phyloP scores from a whole-genome alignment of 2,329 filamentous ascomycete genomes.

The Botrytis paeoniae region DNA sequence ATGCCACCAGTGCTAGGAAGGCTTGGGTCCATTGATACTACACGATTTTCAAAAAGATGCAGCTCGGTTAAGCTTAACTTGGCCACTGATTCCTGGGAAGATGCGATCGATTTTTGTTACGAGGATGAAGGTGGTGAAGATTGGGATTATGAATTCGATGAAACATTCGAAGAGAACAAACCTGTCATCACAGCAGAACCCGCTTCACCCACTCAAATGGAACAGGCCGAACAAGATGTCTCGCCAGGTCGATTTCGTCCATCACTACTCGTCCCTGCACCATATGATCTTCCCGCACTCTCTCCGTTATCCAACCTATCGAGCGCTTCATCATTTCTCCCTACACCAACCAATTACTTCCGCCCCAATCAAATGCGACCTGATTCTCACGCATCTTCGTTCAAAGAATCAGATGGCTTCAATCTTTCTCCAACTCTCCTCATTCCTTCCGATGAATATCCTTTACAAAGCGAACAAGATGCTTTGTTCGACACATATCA shows the following conservation, averaged over 20 bases:
- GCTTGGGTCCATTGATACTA: conserved; percentile 1
- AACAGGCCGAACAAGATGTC: conserved; percentile 25
- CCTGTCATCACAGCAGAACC: conserved; percentile 31
- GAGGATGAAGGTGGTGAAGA: conserved; percentile 65
- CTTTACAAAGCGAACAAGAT: conserved; percentile 49
- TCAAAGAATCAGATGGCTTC: conserved; percentile 58
- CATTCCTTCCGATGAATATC: conserved; percentile 55
- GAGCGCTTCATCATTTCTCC: conserved; percentile 25
- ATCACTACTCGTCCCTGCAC: conserved; percentile 33
- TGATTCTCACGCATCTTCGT: conserved; percentile 49
- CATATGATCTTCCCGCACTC: conserved; percentile 34
- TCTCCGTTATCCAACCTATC: conserved; percentile 35
- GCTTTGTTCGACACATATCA: conserved; percentile 34
- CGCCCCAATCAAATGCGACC: conserved; percentile 30
- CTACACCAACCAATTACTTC: conserved; percentile 29
- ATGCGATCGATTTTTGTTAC: conserved; percentile 69
- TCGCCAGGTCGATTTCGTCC: conserved; percentile 34
- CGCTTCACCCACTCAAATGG: conserved; percentile 25
- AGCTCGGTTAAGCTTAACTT: not conserved
- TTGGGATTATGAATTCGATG: conserved; percentile 65
- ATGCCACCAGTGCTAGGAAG: conserved; percentile 12
- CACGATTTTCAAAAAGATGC: not conserved
- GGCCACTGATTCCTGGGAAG: conserved; percentile 55
- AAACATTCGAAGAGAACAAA: conserved; percentile 50
- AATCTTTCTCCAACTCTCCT: conserved; percentile 60